Conservation (phyloP, 768 basidiomycete genomes). For the Leccinum obscurum region DNA sequence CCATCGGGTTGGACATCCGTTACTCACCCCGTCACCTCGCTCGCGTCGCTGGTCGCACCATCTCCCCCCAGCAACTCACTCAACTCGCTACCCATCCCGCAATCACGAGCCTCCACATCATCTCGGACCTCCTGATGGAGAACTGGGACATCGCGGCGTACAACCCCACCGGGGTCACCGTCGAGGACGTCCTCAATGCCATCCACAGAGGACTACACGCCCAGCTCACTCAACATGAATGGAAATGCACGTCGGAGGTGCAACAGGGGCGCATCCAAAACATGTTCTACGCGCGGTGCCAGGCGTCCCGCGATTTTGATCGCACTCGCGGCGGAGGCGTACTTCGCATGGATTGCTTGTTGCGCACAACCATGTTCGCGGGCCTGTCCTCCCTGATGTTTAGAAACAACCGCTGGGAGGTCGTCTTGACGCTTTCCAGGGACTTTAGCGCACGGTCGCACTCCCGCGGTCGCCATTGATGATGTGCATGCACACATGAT, state of each 20-base stretch:
- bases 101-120: conserved; percentile 37
- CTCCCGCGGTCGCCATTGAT: background rate
- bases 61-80: conserved; percentile 31
- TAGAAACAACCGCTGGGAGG: conserved; percentile 39
- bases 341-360: conserved; percentile 49
- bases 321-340: conserved; percentile 42
- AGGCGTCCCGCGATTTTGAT: conserved; percentile 36
- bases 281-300: conserved; percentile 49
- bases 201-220: conserved; percentile 41
- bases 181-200: conserved; percentile 51
- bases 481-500: background rate
- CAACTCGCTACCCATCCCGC: conserved; percentile 47
- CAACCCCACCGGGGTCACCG: conserved; percentile 49
- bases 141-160: conserved; percentile 43
- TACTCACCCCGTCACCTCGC: conserved; percentile 36
- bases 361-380: conserved; percentile 49
- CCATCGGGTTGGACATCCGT: conserved; percentile 53
- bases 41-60: conserved; percentile 9
- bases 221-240: conserved; percentile 43
- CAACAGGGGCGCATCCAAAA: conserved; percentile 43
- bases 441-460: conserved; percentile 21
- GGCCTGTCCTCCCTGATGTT: conserved; percentile 47
- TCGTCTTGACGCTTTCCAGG: conserved; percentile 47
- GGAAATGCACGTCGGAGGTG: conserved; percentile 41
- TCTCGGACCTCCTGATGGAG: conserved; percentile 47